A percentile compares a stretch with the other conserved stretches of the same genome.
Conservation (phyloP, 75 land plant genomes). For the Selaginella tamariscina region DNA sequence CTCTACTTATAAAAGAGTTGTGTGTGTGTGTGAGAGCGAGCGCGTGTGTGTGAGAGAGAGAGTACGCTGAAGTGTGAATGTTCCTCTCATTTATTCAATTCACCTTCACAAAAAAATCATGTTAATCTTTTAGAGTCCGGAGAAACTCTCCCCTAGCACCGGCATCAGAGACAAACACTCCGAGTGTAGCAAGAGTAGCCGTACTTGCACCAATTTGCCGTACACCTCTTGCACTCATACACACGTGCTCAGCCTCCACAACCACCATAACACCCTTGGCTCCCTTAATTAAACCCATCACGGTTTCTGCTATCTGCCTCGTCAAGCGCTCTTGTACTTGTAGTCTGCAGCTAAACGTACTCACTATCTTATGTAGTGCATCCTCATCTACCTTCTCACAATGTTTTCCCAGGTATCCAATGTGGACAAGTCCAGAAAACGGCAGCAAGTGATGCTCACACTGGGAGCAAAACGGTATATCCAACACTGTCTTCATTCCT, state of each 20-base stretch:
- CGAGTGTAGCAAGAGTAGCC: slow-evolving; percentile 62
- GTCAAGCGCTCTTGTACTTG: slow-evolving; percentile 95
- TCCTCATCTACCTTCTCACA: slow-evolving; percentile 25
- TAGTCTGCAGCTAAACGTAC: slow-evolving; percentile 52
- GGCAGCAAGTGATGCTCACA: slow-evolving; percentile 96
- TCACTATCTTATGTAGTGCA: slow-evolving; percentile 43
- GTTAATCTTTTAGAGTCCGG: too few relatives aligned
- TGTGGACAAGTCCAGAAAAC: slow-evolving; percentile 73
- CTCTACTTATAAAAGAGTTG: too few relatives aligned
- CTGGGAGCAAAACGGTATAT: slow-evolving; percentile 63
- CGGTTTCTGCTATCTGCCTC: slow-evolving; percentile 76
- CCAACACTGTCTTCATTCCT: slow-evolving; percentile 32
- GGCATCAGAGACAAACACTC: slow-evolving; percentile 50
- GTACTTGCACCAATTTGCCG: slow-evolving; percentile 74
- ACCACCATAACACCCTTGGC: slow-evolving; percentile 60
- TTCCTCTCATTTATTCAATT: too few relatives aligned
- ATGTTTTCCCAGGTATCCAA: slow-evolving; percentile 30
- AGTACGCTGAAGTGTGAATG: too few relatives aligned
- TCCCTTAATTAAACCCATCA: slow-evolving; percentile 31
- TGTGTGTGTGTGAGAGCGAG: too few relatives aligned
- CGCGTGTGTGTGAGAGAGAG: too few relatives aligned
- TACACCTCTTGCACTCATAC: slow-evolving; percentile 85
- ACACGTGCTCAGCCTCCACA: slow-evolving; percentile 76
- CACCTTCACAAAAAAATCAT: too few relatives aligned
- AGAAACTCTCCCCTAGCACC: slow-evolving; percentile 43